Evolutionary conservation across 2,329 filamentous ascomycete genomes (phyloP).

Genomic region (Alternaria viburni): DNA sequence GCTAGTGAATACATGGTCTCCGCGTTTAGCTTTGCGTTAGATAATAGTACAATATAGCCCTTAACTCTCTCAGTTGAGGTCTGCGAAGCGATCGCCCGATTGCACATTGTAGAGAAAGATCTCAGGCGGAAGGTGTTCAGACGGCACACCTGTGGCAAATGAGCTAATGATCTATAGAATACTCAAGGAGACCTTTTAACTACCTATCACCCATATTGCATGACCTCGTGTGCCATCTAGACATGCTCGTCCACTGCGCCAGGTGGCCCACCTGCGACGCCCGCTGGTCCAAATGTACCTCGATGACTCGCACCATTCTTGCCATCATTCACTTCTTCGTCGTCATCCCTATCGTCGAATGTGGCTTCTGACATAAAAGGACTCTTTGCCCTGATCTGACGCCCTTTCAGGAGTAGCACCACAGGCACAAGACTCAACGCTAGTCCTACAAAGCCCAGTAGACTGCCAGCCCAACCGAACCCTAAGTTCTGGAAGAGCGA

Average conservation of each 20-base stretch:
- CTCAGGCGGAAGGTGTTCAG: neutral
- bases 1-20: neutral
- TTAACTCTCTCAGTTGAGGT: neutral
- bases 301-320: neutral
- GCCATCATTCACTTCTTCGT: neutral
- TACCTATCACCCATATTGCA: neutral
- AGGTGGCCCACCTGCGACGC: slow-evolving; percentile 15
- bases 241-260: slow-evolving; percentile 1
- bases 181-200: too few species aligned
- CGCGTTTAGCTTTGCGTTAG: neutral
- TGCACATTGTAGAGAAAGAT: neutral
- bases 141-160: too few species aligned
- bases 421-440: slow-evolving; percentile 50
- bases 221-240: neutral
- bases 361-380: slow-evolving; percentile 46
- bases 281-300: slow-evolving; percentile 12
- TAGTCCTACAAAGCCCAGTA: slow-evolving; percentile 53
- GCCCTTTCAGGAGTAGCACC: slow-evolving; percentile 51
- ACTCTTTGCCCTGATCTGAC: slow-evolving; percentile 45
- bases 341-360: slow-evolving; percentile 20
- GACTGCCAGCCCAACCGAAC: slow-evolving; percentile 52
- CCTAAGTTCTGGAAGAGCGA: slow-evolving; percentile 50
- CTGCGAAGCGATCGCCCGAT: neutral
- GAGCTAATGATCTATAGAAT: too few species aligned
- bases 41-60: neutral